These are phyloP conservation scores for Sanguinoderma infundibulare DNA, from an alignment of 1,284 basidiomycete species.

Conservation along the genomic window DNA sequence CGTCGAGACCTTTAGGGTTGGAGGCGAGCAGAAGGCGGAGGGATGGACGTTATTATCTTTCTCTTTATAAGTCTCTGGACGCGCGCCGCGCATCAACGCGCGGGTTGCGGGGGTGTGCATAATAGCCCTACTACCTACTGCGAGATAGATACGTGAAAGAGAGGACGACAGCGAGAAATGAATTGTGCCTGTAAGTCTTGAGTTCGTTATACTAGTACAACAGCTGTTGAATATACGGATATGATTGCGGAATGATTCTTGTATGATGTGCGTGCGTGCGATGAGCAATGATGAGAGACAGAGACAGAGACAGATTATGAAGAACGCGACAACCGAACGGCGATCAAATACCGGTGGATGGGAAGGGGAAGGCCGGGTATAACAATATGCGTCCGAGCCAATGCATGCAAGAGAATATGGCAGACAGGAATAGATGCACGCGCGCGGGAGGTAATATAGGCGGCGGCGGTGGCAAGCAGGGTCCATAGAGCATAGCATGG, in stretches of 20 bases:
- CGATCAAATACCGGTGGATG: not conserved
- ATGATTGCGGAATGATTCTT: not conserved
- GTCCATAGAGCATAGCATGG: not conserved
- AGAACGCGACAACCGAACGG: not conserved
- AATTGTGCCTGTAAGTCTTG: not conserved
- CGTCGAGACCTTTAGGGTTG: no score
- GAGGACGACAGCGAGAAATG: not conserved
- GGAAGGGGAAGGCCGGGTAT: slow-evolving; percentile 1
- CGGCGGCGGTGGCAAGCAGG: not conserved
- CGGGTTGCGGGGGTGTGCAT: not conserved
- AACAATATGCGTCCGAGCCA: not conserved
- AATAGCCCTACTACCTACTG: slow-evolving; percentile 1
- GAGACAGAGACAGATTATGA: not conserved
- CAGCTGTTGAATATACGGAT: slow-evolving; percentile 2
- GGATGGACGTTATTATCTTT: not conserved
- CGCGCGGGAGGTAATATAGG: slow-evolving; percentile 2
- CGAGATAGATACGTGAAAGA: not conserved
- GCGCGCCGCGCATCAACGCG: no score
- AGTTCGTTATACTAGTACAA: slow-evolving; percentile 2
- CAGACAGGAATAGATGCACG: not conserved
- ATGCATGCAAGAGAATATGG: slow-evolving; percentile 2
- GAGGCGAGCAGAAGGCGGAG: not conserved
- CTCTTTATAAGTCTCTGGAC: not conserved
- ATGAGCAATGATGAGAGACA: slow-evolving; percentile 2
- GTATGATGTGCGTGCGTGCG: slow-evolving; percentile 4